These are phyloP conservation scores for Daldinia eschscholtzii DNA, from an alignment of 2,329 filamentous ascomycete genomes.

Conservation along the genomic window DNA sequence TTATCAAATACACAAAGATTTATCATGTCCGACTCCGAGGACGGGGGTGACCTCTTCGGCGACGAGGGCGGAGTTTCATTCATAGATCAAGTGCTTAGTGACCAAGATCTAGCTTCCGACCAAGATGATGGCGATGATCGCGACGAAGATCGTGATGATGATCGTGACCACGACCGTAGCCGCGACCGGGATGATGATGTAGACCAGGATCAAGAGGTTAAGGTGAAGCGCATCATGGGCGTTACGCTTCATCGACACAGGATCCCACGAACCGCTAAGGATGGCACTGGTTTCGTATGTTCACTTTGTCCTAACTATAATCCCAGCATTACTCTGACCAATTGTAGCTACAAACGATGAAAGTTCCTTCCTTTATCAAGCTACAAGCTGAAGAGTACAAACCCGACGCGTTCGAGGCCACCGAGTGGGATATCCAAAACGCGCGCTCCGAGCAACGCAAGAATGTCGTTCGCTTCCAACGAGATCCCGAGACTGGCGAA, in stretches of 20 bases:
- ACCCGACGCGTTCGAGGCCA: conserved; percentile 73
- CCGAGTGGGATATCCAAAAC: conserved; percentile 66
- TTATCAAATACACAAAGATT: not conserved
- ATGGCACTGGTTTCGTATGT: conserved; percentile 77
- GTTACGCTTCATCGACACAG: conserved; percentile 76
- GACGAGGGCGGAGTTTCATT: conserved; percentile 66
- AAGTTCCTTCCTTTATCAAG: conserved; percentile 78
- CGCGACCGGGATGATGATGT: conserved; percentile 60
- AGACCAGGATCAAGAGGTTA: conserved; percentile 60
- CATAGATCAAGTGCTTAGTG: conserved; percentile 68
- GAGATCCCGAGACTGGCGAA: conserved; percentile 72
- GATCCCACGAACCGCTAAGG: conserved; percentile 73
- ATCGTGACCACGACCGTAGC: conserved; percentile 58
- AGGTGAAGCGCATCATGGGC: conserved; percentile 71
- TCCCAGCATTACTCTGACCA: conserved; percentile 15
- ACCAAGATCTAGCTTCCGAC: conserved; percentile 70
- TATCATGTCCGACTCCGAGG: conserved; percentile 69
- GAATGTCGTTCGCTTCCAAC: conserved; percentile 77
- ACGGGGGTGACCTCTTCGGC: conserved; percentile 73
- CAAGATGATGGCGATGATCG: conserved; percentile 60
- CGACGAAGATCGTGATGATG: conserved; percentile 41
- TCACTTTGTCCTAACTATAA: not conserved
- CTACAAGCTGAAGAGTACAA: conserved; percentile 77
- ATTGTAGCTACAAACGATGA: conserved; percentile 74
- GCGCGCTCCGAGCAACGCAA: conserved; percentile 68